These are phyloP conservation scores for Trametes cinnabarina DNA, from an alignment of 768 basidiomycete genomes.

Conservation along the genomic window DNA sequence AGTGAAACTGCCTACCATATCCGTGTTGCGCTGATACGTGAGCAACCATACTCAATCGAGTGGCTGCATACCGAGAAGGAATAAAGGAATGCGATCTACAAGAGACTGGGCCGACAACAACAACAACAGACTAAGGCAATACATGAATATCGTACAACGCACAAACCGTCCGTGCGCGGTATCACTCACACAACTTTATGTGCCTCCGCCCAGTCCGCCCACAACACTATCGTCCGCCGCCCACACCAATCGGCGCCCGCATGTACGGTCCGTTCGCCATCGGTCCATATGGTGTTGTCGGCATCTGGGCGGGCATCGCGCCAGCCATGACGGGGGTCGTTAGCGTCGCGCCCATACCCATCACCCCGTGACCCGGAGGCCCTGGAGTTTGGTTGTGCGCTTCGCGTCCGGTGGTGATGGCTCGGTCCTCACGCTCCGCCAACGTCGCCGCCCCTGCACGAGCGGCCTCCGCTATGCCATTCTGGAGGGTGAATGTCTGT, in stretches of 20 bases:
- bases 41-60: no score
- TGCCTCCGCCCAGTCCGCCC: no score
- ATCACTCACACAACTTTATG: constrained; percentile 9
- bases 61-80: not conserved
- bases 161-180: constrained; percentile 15
- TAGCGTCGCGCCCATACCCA: constrained; percentile 46
- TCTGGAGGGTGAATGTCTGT: constrained; percentile 67
- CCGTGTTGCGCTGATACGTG: no score
- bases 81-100: constrained; percentile 1
- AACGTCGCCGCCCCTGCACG: constrained; percentile 65
- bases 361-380: constrained; percentile 42
- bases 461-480: constrained; percentile 63
- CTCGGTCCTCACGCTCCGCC: constrained; percentile 74
- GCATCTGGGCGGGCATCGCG: constrained; percentile 21
- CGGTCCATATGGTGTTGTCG: constrained; percentile 52
- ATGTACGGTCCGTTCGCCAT: constrained; percentile 66
- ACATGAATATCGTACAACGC: constrained; percentile 14
- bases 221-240: constrained; percentile 25
- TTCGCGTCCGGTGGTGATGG: constrained; percentile 43
- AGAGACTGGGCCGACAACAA: not conserved
- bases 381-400: constrained; percentile 59
- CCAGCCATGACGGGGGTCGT: constrained; percentile 40
- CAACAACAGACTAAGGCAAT: constrained; percentile 12
- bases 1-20: no score
- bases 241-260: constrained; percentile 50